phyloP scores from a whole-genome alignment of 2,329 filamentous ascomycete species.

The Pseudogymnoascus sp. region DNA sequence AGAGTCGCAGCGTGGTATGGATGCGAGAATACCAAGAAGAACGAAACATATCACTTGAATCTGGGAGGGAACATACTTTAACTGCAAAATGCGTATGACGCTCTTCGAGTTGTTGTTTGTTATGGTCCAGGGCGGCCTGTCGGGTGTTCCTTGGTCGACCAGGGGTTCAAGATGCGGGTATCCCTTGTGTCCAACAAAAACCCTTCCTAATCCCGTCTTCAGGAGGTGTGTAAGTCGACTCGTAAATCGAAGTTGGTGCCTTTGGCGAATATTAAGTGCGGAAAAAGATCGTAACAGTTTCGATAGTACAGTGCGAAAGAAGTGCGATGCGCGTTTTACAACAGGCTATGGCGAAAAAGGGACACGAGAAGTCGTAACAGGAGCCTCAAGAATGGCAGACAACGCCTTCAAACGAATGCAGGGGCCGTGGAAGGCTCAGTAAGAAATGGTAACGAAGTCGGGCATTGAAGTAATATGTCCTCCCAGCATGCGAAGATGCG shows the following conservation, averaged over 20 bases:
- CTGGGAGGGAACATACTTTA: not conserved
- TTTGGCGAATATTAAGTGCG: not conserved
- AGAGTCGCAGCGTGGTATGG: not conserved
- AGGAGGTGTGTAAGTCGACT: not conserved
- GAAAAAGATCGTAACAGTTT: not conserved
- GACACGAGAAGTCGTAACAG: not conserved
- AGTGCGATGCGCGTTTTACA: not conserved
- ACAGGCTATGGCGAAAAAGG: not conserved
- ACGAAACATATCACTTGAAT: not conserved
- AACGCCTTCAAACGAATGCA: slow-evolving; percentile 4
- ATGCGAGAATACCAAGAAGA: not conserved
- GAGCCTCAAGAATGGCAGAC: not conserved
- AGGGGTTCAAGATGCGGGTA: not conserved
- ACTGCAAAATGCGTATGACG: not conserved
- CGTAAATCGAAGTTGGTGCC: not conserved
- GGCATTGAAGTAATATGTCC: not conserved
- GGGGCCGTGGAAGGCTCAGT: not conserved
- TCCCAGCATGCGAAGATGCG: slow-evolving; percentile 2
- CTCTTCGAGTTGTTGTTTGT: not conserved
- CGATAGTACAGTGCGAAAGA: not conserved
- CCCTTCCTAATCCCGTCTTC: not conserved
- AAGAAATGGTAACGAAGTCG: not conserved
- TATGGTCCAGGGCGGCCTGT: not conserved
- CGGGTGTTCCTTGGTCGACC: slow-evolving; percentile 7
- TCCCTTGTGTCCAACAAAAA: not conserved